Base-by-base conservation (phyloP, 257 asterid species). In the Verbascum thapsus region DNA sequence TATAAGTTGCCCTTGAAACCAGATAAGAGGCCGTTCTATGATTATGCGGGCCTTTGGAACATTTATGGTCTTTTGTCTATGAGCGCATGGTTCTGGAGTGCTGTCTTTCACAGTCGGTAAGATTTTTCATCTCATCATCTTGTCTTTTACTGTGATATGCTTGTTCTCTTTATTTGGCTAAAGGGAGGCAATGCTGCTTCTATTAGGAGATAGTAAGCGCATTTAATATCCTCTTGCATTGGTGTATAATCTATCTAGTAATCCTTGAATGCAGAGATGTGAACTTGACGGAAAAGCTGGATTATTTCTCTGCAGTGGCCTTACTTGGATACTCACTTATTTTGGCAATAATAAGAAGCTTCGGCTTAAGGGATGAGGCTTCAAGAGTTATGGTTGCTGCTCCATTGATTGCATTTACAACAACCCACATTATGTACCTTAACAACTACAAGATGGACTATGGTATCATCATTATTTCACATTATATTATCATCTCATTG, bases 51-150 rank as follows among this genome's bases (percentile, higher is more conserved):
- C 61, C 75, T 88, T 53, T 88, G 85, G 85, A 77, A 72, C 66
- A 30, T 81, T 18, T 88, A 81, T 19, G 96, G 78, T 8, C 32
- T 85, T 8, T 54, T 88, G 55, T 73, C 96, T 58, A 69, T 83
- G 76, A 88, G 81, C 47, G 72, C 91, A 1, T 88, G 96, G 94
- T 76, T 88, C 43, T 88, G 96, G 91, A 83, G 88, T 69, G 85
- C 89, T 13, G 79, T 83, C 67, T 81, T 78, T 78, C 94, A 83
- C 41, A 67, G 78, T 63, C 77, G 85, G 96, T 88, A 66, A 58
- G 74, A 23, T 57, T 37, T 13, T 61, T n/a, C n/a, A n/a, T n/a
- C n/a, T n/a, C n/a, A n/a, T n/a, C n/a, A n/a, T n/a, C n/a, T n/a
- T n/a, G n/a, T n/a, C n/a, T n/a, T n/a, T n/a, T n/a, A n/a, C n/a